Evolutionary conservation across 2,329 filamentous ascomycete species (phyloP).

Genomic region (Xylaria sp.): DNA sequence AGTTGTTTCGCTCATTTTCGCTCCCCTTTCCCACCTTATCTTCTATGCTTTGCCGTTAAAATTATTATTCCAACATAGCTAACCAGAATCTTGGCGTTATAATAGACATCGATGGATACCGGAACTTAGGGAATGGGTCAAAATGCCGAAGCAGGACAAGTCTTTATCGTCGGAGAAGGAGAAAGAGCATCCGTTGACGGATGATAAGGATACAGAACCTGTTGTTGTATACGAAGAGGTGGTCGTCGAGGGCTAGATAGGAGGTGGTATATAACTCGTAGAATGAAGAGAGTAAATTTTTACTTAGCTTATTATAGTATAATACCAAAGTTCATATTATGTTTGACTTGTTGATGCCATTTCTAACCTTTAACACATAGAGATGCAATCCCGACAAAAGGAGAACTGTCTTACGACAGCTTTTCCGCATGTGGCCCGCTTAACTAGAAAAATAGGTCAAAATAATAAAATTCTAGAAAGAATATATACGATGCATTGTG

Average conservation of each 20-base stretch:
- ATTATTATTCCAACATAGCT: not conserved
- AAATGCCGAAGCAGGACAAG: conserved; percentile 24
- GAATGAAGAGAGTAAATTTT: not conserved
- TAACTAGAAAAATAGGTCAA: no score
- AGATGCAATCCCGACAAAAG: not conserved
- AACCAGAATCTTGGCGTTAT: not conserved
- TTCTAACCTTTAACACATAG: not conserved
- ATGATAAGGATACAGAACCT: conserved; percentile 31
- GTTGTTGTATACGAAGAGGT: conserved; percentile 44
- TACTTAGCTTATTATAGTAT: not conserved
- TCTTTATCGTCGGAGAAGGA: conserved; percentile 8
- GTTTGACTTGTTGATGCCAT: not conserved
- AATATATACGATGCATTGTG: no score
- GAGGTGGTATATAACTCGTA: not conserved
- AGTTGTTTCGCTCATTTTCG: conserved; percentile 46
- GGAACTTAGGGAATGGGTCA: conserved; percentile 67
- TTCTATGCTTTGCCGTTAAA: not conserved
- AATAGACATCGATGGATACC: conserved; percentile 69
- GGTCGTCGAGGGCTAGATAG: conserved; percentile 36
- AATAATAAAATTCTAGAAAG: not conserved
- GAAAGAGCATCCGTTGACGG: conserved; percentile 15
- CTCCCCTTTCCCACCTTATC: not conserved
- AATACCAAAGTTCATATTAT: not conserved
- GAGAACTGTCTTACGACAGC: not conserved
- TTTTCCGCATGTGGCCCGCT: not conserved